Base-by-base conservation (phyloP, 192 early-diverging fungal species). In the Coemansia sp. region DNA sequence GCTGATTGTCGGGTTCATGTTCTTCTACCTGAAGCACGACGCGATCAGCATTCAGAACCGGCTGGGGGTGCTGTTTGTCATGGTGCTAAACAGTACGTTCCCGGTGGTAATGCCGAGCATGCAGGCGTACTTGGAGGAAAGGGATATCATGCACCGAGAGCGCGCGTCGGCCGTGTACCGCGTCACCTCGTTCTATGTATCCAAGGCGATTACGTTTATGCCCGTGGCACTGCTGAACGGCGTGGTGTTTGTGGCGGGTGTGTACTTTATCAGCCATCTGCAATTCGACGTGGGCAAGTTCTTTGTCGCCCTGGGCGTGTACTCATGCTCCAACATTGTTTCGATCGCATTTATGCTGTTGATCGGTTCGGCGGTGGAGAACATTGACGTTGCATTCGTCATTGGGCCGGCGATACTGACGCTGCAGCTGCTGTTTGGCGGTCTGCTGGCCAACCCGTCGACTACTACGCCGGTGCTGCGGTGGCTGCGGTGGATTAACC, bases 81-180 rank as follows among this genome's bases (percentile, higher is more conserved):
- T 81, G 4, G 70, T 70, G 11, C 49, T 83, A n/a, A 80, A 82
- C 36, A 64, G 74, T 19, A 79, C 79, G n/a, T 83, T 85, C 42
- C 71, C 78, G 8, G 67, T 75, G 2, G 67, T 86, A 20, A 79
- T 83, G 81, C 84, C 84, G 12, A 55, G 55, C 8, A 58, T 77
- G 8, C 52, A 60, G 4, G 51, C 57, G 10, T 79, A 73, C 41
- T 52, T 73, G 2, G 35, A 66, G 25, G 69, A 84, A 48, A 71
- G 78, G 12, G 72, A 64, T 32, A 83, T 83, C 36, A 80, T 86
- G 71, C 60, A 76, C 11, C 69, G 85, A 5, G 87, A 90, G 62
- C 77, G 87, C 3, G 74, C 83, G 7, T 50, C 78, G 14, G 82
- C 82, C 0, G 69, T 79, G 10, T 90, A 86, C 71, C 62, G 87